Percentiles rank a stretch among this genome's conserved stretches.
phyloP scores from a whole-genome alignment of 2,329 filamentous ascomycete species.

The Exophiala spinifera region DNA sequence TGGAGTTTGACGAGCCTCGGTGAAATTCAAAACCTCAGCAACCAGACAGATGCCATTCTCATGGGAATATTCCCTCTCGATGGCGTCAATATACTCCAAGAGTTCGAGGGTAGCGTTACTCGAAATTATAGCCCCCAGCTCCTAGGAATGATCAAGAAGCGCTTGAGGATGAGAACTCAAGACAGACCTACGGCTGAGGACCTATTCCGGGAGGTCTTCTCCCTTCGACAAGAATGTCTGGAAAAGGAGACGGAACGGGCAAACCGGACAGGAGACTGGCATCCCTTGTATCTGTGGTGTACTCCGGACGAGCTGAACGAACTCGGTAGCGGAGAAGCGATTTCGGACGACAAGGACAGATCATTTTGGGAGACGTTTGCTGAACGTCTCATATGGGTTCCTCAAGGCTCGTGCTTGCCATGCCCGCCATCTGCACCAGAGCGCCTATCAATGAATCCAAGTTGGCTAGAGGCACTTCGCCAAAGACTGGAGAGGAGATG shows the following conservation, averaged over 20 bases:
- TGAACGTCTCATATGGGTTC: conserved; percentile 10
- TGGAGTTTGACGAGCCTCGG: conserved; percentile 11
- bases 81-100: conserved; percentile 5
- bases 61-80: background rate
- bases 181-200: conserved; percentile 1
- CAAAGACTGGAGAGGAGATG: conserved; percentile 1
- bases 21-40: conserved; percentile 12
- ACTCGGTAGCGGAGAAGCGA: conserved; percentile 4
- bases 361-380: conserved; percentile 10
- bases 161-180: conserved; percentile 6
- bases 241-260: background rate
- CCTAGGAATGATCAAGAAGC: conserved; percentile 7
- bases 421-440: conserved; percentile 10
- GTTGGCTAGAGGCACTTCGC: conserved; percentile 4
- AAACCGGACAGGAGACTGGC: background rate
- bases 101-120: background rate
- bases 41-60: conserved; percentile 7
- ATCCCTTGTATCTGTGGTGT: background rate
- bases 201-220: background rate
- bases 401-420: background rate
- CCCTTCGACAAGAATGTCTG: background rate
- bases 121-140: conserved; percentile 14
- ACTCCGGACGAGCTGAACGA: background rate
- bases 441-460: background rate
- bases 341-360: background rate